phyloP scores from a whole-genome alignment of 2,329 filamentous ascomycete genomes.

The Fusarium nurragi region DNA sequence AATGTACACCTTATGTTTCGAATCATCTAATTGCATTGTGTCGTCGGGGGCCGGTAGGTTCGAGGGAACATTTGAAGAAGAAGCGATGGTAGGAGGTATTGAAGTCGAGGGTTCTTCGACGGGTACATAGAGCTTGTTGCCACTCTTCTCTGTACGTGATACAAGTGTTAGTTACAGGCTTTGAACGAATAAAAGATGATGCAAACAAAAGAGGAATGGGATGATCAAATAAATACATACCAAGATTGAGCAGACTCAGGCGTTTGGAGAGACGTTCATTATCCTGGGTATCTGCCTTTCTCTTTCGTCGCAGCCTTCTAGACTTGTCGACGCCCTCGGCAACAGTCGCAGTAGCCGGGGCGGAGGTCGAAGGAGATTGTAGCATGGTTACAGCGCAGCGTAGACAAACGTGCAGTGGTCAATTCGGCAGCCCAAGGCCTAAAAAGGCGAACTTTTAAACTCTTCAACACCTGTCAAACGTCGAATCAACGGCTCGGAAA shows the following conservation, averaged over 20 bases:
- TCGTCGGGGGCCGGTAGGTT: conserved; percentile 56
- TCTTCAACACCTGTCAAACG: conserved; percentile 30
- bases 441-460: conserved; percentile 31
- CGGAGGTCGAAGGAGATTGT: conserved; percentile 45
- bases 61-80: conserved; percentile 25
- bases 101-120: conserved; percentile 58
- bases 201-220: conserved; percentile 1
- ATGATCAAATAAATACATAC: conserved; percentile 57
- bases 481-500: conserved; percentile 27
- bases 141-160: conserved; percentile 63
- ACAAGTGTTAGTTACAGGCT: conserved; percentile 5
- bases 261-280: conserved; percentile 85
- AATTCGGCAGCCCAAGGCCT: conserved; percentile 16
- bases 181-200: neutral
- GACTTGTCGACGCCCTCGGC: conserved; percentile 34
- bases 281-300: conserved; percentile 68
- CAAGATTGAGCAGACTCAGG: conserved; percentile 82
- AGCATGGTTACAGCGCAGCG: conserved; percentile 46
- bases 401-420: neutral
- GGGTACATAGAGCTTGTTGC: conserved; percentile 72
- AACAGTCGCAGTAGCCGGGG: conserved; percentile 30
- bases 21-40: conserved; percentile 85
- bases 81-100: conserved; percentile 39
- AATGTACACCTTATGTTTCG: conserved; percentile 88
- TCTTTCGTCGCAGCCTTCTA: conserved; percentile 56